Conservation (phyloP, 768 basidiomycete species). For the Pleurotus ostreatus region DNA sequence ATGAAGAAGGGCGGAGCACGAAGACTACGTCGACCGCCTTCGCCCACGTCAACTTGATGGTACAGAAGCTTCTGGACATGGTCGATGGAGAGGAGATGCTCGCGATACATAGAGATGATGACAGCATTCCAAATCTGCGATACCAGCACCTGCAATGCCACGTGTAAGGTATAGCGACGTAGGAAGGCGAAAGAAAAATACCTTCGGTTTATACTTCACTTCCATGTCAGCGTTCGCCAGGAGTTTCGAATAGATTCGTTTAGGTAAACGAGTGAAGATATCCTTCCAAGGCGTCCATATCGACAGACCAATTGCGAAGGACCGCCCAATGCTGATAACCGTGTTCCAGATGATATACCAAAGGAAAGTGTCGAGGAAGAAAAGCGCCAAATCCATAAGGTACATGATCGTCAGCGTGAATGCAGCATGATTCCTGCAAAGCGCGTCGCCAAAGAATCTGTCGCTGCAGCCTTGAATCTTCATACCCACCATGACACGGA, state of each 20-base stretch:
- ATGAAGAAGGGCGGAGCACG: conserved; percentile 98
- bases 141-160: conserved; percentile 70
- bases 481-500: conserved; percentile 95
- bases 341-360: conserved; percentile 99
- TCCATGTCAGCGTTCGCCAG: conserved; percentile 95
- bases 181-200: conserved; percentile 20
- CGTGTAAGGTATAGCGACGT: conserved; percentile 3
- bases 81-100: conserved; percentile 97
- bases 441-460: conserved; percentile 74
- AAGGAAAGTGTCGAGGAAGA: conserved; percentile 98
- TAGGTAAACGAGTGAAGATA: conserved; percentile 92
- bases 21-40: conserved; percentile 84
- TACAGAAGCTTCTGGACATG: conserved; percentile 98
- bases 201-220: conserved; percentile 99
- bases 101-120: conserved; percentile 99
- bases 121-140: conserved; percentile 99
- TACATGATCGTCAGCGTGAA: conserved; percentile 98
- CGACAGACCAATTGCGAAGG: conserved; percentile 87
- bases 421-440: conserved; percentile 91
- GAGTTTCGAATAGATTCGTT: conserved; percentile 94
- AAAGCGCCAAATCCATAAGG: conserved; percentile 94
- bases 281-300: conserved; percentile 99
- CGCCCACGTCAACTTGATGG: conserved; percentile 83
- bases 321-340: conserved; percentile 83
- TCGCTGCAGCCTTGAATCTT: conserved; percentile 88